Evolutionary conservation across 2,329 filamentous ascomycete species (phyloP).

Genomic region (Stagonosporopsis chrysanthemi): DNA sequence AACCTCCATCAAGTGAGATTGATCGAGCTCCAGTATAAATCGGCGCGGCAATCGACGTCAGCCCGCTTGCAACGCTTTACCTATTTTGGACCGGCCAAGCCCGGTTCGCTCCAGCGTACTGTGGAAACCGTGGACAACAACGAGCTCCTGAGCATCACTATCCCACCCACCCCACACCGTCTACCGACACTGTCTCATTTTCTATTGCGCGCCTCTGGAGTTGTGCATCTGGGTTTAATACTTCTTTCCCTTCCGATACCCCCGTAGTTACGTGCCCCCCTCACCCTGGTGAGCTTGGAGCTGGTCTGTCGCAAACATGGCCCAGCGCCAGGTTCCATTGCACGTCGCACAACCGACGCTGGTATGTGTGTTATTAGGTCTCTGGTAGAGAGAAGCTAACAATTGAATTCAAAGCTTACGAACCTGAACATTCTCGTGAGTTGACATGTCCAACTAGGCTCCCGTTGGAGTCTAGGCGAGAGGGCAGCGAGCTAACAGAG

Average conservation of each 20-base stretch:
- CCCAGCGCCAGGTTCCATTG: slow-evolving; percentile 88
- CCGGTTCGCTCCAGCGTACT: slow-evolving; percentile 19
- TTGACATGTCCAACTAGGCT: slow-evolving; percentile 27
- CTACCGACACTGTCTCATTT: slow-evolving; percentile 46
- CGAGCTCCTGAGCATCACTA: slow-evolving; percentile 35
- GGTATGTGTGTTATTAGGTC: slow-evolving; percentile 54
- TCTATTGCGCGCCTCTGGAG: slow-evolving; percentile 48
- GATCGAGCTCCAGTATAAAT: not conserved
- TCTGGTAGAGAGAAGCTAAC: slow-evolving; percentile 37
- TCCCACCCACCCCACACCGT: slow-evolving; percentile 35
- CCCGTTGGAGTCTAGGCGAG: slow-evolving; percentile 23
- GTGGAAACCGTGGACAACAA: slow-evolving; percentile 24
- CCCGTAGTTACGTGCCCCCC: slow-evolving; percentile 37
- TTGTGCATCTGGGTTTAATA: slow-evolving; percentile 49
- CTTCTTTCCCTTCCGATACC: slow-evolving; percentile 47
- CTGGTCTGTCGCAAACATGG: slow-evolving; percentile 59
- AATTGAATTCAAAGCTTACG: slow-evolving; percentile 49
- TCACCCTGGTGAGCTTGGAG: slow-evolving; percentile 50
- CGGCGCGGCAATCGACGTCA: slow-evolving; percentile 16
- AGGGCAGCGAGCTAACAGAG: slow-evolving; percentile 39
- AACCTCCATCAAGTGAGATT: not conserved
- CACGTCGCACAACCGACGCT: slow-evolving; percentile 79
- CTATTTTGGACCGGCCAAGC: slow-evolving; percentile 16
- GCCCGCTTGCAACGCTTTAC: slow-evolving; percentile 16
- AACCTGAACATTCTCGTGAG: slow-evolving; percentile 59